A percentile compares a stretch with the other conserved stretches of the same genome.
Conservation (phyloP, 768 basidiomycete genomes). For the Boletus subparvulus region DNA sequence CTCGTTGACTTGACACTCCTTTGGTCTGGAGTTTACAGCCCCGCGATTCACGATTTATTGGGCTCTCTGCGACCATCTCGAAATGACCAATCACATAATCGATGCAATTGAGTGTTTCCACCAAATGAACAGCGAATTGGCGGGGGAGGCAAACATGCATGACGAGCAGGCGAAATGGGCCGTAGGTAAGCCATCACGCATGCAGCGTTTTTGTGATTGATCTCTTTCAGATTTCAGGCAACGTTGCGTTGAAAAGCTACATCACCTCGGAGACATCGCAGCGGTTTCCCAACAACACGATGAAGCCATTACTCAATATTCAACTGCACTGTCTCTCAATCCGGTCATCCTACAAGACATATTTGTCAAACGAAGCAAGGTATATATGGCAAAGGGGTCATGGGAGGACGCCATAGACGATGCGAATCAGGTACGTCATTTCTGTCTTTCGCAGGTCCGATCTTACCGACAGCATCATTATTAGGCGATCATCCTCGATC, state of each 20-base stretch:
- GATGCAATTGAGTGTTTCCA: neutral
- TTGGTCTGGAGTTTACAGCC: neutral
- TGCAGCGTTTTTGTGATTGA: neutral
- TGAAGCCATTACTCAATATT: neutral
- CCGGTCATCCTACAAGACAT: neutral
- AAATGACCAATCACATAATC: neutral
- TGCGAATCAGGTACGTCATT: neutral
- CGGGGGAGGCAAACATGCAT: neutral
- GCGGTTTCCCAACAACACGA: neutral
- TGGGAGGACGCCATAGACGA: neutral
- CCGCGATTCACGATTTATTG: neutral
- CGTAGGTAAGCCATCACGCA: neutral
- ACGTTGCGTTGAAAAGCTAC: neutral
- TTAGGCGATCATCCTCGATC: neutral
- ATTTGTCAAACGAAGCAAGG: neutral
- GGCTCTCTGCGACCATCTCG: neutral
- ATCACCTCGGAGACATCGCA: neutral
- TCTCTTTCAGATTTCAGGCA: neutral
- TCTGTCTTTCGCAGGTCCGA: neutral
- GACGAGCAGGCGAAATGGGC: neutral
- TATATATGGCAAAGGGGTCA: neutral
- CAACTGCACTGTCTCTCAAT: neutral
- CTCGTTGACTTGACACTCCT: neutral
- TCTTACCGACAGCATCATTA: neutral
- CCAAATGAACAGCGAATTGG: neutral